Percentiles rank a stretch among this genome's conserved stretches.
Evolutionary conservation across 108 stramenopile genomes (phyloP).

Genomic region (Skeletonema costatum): DNA sequence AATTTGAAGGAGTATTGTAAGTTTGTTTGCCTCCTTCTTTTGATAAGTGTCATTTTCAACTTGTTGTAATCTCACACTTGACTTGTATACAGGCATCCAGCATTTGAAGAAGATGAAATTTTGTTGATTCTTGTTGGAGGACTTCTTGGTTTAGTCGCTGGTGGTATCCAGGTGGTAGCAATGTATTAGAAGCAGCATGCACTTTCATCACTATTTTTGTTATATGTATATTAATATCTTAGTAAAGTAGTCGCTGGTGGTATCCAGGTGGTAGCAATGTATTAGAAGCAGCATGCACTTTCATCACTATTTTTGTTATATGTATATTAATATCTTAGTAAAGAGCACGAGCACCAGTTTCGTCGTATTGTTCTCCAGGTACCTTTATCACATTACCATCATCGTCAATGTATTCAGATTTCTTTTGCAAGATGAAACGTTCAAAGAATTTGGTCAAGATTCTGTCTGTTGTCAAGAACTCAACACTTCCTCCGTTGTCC

Average conservation of each 20-base stretch:
- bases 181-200: not conserved
- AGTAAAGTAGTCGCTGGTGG: too few relatives aligned
- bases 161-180: slow-evolving; percentile 54
- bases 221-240: slow-evolving; percentile 34
- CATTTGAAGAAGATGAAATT: slow-evolving; percentile 95
- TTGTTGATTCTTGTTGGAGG: slow-evolving; percentile 91
- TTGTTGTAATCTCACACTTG: too few relatives aligned
- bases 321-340: slow-evolving; percentile 59
- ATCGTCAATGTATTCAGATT: slow-evolving; percentile 92
- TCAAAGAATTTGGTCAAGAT: slow-evolving; percentile 91
- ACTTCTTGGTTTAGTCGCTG: slow-evolving; percentile 82
- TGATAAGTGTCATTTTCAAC: too few relatives aligned
- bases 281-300: not conserved
- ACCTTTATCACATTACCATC: slow-evolving; percentile 90
- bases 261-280: too few relatives aligned
- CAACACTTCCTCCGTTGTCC: slow-evolving; percentile 78
- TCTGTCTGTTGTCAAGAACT: slow-evolving; percentile 88
- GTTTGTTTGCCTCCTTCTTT: not conserved
- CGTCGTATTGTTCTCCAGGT: slow-evolving; percentile 88
- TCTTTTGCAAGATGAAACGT: slow-evolving; percentile 86
- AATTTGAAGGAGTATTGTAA: slow-evolving; percentile 85
- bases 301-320: slow-evolving; percentile 25
- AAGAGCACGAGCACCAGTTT: slow-evolving; percentile 76
- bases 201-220: slow-evolving; percentile 13
- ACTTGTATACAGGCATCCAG: slow-evolving; percentile 60